Evolutionary conservation across 2,329 filamentous ascomycete genomes (phyloP), one percentile per base, ranked within the genome.

Genomic region (Magnaporthales sp.): DNA sequence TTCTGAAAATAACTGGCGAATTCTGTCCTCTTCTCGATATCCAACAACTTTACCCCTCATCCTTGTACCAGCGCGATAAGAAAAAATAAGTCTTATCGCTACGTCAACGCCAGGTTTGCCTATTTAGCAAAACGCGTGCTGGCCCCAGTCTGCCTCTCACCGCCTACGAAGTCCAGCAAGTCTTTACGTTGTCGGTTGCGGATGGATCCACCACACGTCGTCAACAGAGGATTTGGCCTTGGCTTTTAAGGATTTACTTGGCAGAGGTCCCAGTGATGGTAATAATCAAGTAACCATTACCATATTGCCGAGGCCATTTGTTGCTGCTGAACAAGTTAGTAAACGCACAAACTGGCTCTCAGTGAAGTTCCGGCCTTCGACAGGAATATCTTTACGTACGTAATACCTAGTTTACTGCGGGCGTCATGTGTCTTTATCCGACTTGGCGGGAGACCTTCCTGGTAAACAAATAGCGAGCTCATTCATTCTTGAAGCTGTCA

Each of bases 251-350:
- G 19, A 26, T 61, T 26, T 24, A 24, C 62, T 64, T 64, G 62
- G 62, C 62, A 51, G 24, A 13, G 62, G 58, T 51, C 27, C 30
- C 32, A 29, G 27, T 29, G 24, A 22, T 29, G 46, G 22, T 46
- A 30, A 29, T 19, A 22, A 31, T 65, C 46, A 65, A 54, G 63
- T 65, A 65, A 65, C 29, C 30, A 58, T 65, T 65, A 65, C 51
- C 51, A 56, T 65, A 65, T 65, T 58, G 63, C 51, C 51, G 63
- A 65, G 38, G 7, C 56, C 56, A 2, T 60, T 60, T 60, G 10
- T 13, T 60, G 3, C 13, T 5, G 13, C 5, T 29, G 54, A 22
- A 10, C 54, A 24, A 24, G 2, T 24, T 27, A 27, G n/a, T 9
- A 58, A 5, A 13, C 22, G 13, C 24, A 4, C 9, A 24, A 58